Percentiles rank a stretch among this genome's conserved stretches.
Conservation (phyloP, 2,329 filamentous ascomycete genomes). For the Colletotrichum sp. region DNA sequence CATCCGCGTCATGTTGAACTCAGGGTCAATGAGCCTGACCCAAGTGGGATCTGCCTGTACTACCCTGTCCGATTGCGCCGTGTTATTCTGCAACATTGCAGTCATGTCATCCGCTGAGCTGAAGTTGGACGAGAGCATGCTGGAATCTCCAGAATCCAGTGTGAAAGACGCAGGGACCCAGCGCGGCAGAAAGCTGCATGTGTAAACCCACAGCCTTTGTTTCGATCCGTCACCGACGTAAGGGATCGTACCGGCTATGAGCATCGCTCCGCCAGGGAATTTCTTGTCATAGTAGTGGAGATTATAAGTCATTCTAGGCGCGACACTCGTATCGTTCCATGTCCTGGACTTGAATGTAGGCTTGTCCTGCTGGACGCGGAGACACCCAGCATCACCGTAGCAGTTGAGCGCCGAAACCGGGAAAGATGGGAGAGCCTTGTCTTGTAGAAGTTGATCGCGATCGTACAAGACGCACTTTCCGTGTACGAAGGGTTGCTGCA, state of each 20-base stretch:
- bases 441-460: neutral
- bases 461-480: neutral
- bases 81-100: neutral
- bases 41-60: neutral
- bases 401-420: neutral
- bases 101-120: neutral
- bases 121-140: neutral
- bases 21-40: neutral
- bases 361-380: neutral
- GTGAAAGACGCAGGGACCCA: neutral
- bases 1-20: neutral
- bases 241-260: neutral
- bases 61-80: no score
- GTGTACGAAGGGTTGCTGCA: constrained; percentile 2
- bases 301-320: neutral
- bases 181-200: neutral
- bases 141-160: neutral
- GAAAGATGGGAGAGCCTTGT: neutral
- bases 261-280: neutral
- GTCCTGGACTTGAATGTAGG: neutral
- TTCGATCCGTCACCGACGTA: neutral
- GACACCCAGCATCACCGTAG: neutral
- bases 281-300: neutral
- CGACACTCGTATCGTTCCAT: neutral
- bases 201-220: neutral